phyloP scores from a whole-genome alignment of 2,329 filamentous ascomycete genomes.

The Penicillium paneum region DNA sequence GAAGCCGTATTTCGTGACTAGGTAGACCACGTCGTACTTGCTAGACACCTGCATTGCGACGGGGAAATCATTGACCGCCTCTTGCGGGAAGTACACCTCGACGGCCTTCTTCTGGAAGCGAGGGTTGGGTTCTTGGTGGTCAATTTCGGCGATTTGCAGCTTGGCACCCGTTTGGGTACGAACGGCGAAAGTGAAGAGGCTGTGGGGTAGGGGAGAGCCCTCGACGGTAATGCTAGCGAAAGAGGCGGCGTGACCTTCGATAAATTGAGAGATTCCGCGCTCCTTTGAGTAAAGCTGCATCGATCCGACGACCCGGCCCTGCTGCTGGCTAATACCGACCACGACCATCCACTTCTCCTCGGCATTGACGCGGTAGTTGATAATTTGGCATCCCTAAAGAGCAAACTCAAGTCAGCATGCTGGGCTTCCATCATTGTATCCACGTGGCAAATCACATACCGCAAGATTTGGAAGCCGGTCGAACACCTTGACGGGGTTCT shows the following conservation, averaged over 20 bases:
- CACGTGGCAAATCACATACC: constrained; percentile 52
- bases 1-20: constrained; percentile 98
- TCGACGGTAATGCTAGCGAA: constrained; percentile 89
- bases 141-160: constrained; percentile 95
- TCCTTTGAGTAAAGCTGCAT: constrained; percentile 98
- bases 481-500: constrained; percentile 82
- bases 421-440: background rate
- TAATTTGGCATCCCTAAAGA: constrained; percentile 86
- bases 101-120: constrained; percentile 93
- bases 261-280: constrained; percentile 93
- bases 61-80: constrained; percentile 95
- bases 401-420: constrained; percentile 1
- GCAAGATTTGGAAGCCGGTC: constrained; percentile 87
- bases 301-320: constrained; percentile 87
- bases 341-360: constrained; percentile 99
- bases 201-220: constrained; percentile 83
- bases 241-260: constrained; percentile 93
- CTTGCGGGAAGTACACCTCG: constrained; percentile 94
- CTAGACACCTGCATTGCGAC: constrained; percentile 96
- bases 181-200: constrained; percentile 95
- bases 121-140: constrained; percentile 85
- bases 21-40: constrained; percentile 94
- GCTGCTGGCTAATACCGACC: constrained; percentile 90
- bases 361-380: constrained; percentile 95
- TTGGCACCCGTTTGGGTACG: constrained; percentile 86